These are phyloP conservation scores for Aquanectria penicillioides DNA, from an alignment of 2,329 filamentous ascomycete species.

Conservation along the genomic window DNA sequence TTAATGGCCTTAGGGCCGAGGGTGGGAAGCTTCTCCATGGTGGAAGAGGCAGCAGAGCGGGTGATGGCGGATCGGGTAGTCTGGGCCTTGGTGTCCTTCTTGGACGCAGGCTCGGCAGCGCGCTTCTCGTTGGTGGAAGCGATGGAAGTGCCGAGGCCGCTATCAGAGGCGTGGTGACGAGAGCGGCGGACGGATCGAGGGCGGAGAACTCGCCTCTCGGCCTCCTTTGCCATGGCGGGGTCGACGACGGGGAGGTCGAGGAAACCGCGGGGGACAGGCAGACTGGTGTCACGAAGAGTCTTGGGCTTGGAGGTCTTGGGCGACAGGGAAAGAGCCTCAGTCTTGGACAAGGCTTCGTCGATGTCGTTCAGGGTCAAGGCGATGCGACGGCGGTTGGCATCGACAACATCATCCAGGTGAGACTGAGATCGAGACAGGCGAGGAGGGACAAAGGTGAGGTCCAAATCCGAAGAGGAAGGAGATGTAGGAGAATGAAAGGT, in stretches of 20 bases:
- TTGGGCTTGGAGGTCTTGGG: slow-evolving; percentile 44
- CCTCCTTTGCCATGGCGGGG: slow-evolving; percentile 57
- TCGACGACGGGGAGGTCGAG: slow-evolving; percentile 65
- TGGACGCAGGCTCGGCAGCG: slow-evolving; percentile 51
- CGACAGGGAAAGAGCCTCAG: slow-evolving; percentile 52
- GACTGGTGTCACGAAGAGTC: slow-evolving; percentile 63
- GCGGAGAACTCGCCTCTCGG: slow-evolving; percentile 61
- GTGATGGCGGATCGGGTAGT: slow-evolving; percentile 64
- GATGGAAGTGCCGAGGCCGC: slow-evolving; percentile 87
- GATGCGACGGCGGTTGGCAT: slow-evolving; percentile 74
- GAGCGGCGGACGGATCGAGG: slow-evolving; percentile 65
- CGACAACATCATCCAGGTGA: slow-evolving; percentile 76
- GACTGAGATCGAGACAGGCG: slow-evolving; percentile 74
- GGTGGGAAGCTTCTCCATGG: slow-evolving; percentile 62
- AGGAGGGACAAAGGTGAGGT: slow-evolving; percentile 59
- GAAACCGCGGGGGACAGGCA: slow-evolving; percentile 69
- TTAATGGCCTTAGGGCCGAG: slow-evolving; percentile 77
- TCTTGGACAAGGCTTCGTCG: slow-evolving; percentile 67
- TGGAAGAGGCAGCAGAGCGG: slow-evolving; percentile 63
- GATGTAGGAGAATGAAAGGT: slow-evolving; percentile 69
- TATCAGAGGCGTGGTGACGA: slow-evolving; percentile 82
- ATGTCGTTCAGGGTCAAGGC: slow-evolving; percentile 73
- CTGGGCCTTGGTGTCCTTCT: slow-evolving; percentile 50
- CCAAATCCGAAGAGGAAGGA: slow-evolving; percentile 51
- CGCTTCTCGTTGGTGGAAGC: slow-evolving; percentile 67